Conservation (phyloP, 1,139 yeast species). For the Blastobotrys capitulatus region DNA sequence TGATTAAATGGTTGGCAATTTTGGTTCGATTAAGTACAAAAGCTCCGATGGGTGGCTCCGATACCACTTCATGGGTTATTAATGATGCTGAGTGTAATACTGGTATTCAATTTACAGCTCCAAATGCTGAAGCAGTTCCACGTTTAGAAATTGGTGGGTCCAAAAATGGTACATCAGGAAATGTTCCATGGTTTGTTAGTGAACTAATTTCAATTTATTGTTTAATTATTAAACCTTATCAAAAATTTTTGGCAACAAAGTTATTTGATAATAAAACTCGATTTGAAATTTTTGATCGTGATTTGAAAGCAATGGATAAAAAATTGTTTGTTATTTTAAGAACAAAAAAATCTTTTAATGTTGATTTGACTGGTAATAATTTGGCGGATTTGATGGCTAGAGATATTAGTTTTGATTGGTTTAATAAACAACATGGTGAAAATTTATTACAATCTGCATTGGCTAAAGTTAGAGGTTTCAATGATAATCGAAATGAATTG, state of each 20-base stretch:
- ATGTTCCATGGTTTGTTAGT: constrained; percentile 7
- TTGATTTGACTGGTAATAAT: not conserved
- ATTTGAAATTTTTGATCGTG: not conserved
- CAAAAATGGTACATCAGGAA: not conserved
- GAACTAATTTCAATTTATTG: not conserved
- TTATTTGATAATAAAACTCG: not conserved
- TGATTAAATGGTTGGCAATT: not conserved
- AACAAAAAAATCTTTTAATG: not conserved
- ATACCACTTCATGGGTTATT: not conserved
- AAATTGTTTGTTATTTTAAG: not conserved
- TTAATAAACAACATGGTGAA: too few relatives aligned
- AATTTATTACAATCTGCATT: not conserved
- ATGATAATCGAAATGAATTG: not conserved
- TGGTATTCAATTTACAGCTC: not conserved
- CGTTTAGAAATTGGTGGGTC: not conserved
- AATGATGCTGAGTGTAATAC: too few relatives aligned
- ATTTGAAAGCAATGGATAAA: not conserved
- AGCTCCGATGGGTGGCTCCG: not conserved
- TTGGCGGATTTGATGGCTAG: not conserved
- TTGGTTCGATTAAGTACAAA: not conserved
- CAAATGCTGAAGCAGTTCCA: not conserved
- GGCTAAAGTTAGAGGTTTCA: not conserved
- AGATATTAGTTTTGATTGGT: too few relatives aligned
- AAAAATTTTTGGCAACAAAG: not conserved
- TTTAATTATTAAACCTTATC: constrained; percentile 1